phyloP scores from a whole-genome alignment of 306 rosid species.

The Vigna reflexopilosa region DNA sequence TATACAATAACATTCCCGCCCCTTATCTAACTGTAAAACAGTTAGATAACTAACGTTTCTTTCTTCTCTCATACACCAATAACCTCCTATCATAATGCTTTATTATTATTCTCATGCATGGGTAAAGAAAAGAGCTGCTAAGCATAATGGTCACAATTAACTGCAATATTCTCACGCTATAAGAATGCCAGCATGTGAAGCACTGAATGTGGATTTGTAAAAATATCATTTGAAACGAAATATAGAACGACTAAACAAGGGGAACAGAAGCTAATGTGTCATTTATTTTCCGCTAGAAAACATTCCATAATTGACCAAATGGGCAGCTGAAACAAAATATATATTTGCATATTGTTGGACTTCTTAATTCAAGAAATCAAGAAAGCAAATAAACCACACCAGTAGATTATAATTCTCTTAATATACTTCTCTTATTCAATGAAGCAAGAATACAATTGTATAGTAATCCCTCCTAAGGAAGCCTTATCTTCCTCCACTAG shows the following conservation, averaged over 20 bases:
- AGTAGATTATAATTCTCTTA: too few species aligned
- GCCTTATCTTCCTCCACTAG: too few species aligned
- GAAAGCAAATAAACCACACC: too few species aligned
- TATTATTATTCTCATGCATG: conserved; percentile 12
- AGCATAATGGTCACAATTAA: conserved; percentile 13
- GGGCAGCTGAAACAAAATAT: conserved; percentile 6
- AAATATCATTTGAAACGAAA: conserved; percentile 25
- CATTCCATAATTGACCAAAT: conserved; percentile 25
- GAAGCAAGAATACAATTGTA: too few species aligned
- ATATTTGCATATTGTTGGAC: neutral
- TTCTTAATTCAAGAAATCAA: too few species aligned
- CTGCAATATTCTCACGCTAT: neutral
- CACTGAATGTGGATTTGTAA: conserved; percentile 2
- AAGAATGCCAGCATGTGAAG: conserved; percentile 8
- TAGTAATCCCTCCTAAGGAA: too few species aligned
- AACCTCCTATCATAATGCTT: too few species aligned
- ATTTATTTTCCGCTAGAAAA: conserved; percentile 2
- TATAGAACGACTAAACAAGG: conserved; percentile 19
- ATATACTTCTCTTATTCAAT: too few species aligned
- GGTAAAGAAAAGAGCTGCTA: neutral
- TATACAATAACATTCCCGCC: too few species aligned
- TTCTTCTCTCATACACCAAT: too few species aligned
- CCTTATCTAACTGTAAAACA: too few species aligned
- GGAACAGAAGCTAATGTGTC: neutral
- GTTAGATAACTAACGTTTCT: too few species aligned